Evolutionary conservation across 805 yeast species (phyloP), one percentile per base, ranked within the genome.

Genomic region (Tetrapisispora namnaoensis): DNA sequence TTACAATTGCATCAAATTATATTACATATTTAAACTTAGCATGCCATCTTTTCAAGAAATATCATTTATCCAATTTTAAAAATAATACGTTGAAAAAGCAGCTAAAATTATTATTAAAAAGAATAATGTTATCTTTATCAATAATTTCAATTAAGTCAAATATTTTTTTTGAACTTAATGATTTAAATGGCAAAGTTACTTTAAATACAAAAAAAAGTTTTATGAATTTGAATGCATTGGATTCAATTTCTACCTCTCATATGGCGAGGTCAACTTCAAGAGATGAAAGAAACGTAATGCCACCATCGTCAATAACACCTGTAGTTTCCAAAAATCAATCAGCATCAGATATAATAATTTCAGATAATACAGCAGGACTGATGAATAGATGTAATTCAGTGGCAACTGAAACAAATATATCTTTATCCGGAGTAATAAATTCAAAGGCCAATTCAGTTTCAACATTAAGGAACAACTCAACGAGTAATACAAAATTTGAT

Each of bases 111-210:
- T 65, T 77, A 37, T 62, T 83, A 54, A 78, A 73, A 55, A 72
- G 74, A 51, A 68, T 83, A 16, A 75, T 80, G 0, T 66, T 73
- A 9, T 70, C 82, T 1, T 72, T 80, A 49, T 76, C 86, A 2
- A 83, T 79, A 50, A 73, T 85, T 49, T 79, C 80, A 50, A 76
- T 83, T 49, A 80, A 80, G 58, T 84, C 86, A 9, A 71, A 76
- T 44, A 60, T 84, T n/a, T 83, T 78, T 60, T 68, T 83, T 47
- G 44, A 41, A 41, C 7, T 41, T 17, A 28, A 28, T 13, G 8
- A n/a, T 28, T 16, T 41, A 16, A 11, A 41, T 28, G 17, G 3
- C 17, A 32, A 41, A 30, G 10, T 20, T 17, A 2, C 13, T 5
- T n/a, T 14, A 22, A 16, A 11, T 10, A 2, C 16, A 13, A 24